phyloP scores from a whole-genome alignment of 768 basidiomycete species.

The Hericium alpestre region DNA sequence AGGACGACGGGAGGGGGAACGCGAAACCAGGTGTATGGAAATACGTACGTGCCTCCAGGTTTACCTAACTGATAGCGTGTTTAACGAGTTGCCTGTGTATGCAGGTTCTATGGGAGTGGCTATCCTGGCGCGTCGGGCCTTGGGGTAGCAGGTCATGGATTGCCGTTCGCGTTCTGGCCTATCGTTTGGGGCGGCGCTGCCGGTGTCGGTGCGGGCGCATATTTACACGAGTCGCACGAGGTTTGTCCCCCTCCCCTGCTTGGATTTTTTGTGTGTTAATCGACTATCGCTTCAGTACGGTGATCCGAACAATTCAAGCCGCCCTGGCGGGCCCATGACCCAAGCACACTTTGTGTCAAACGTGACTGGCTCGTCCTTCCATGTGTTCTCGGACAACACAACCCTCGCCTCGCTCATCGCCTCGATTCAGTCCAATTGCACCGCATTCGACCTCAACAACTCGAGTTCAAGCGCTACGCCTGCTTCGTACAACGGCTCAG shows the following conservation, averaged over 20 bases:
- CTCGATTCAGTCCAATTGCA: slow-evolving; percentile 21
- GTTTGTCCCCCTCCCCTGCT: slow-evolving; percentile 4
- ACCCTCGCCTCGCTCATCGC: slow-evolving; percentile 23
- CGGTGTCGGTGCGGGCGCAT: not conserved
- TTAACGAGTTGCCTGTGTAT: not conserved
- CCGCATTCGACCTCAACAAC: slow-evolving; percentile 7
- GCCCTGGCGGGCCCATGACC: slow-evolving; percentile 25
- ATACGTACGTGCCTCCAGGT: slow-evolving; percentile 7
- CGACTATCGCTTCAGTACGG: slow-evolving; percentile 21
- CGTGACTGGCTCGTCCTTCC: slow-evolving; percentile 20
- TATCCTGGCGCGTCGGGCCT: slow-evolving; percentile 12
- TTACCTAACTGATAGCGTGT: not conserved
- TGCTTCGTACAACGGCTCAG: slow-evolving; percentile 4
- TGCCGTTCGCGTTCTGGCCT: slow-evolving; percentile 21
- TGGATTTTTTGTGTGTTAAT: too few relatives aligned
- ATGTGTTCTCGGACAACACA: slow-evolving; percentile 24
- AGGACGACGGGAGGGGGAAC: slow-evolving; percentile 17
- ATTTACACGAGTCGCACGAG: slow-evolving; percentile 11
- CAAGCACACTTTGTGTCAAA: slow-evolving; percentile 20
- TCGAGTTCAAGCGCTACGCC: slow-evolving; percentile 6
- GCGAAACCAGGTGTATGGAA: slow-evolving; percentile 15
- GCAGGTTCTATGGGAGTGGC: slow-evolving; percentile 20
- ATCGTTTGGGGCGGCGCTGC: slow-evolving; percentile 12
- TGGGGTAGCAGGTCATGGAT: slow-evolving; percentile 10
- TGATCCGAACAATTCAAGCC: slow-evolving; percentile 21